Evolutionary conservation across 2,329 filamentous ascomycete genomes (phyloP).

Genomic region (Beauveria sp.): DNA sequence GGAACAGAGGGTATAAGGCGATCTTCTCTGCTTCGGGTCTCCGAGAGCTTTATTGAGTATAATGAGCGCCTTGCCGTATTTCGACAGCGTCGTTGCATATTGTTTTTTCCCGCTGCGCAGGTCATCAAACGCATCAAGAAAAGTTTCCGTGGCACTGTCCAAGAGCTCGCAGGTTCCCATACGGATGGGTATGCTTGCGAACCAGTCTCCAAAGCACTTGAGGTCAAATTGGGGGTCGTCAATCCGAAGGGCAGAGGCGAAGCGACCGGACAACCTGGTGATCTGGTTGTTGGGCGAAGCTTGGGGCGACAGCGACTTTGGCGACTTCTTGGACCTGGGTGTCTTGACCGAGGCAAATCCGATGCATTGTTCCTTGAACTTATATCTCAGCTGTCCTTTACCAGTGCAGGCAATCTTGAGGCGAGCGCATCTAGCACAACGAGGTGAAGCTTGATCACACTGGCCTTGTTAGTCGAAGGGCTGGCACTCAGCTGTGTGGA

Average conservation of each 20-base stretch:
- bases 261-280: slow-evolving; percentile 17
- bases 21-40: slow-evolving; percentile 20
- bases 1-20: slow-evolving; percentile 27
- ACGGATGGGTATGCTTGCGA: slow-evolving; percentile 36
- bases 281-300: slow-evolving; percentile 24
- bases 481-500: not conserved
- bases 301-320: slow-evolving; percentile 1
- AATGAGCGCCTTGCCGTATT: slow-evolving; percentile 25
- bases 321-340: not conserved
- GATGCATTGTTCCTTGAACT: slow-evolving; percentile 34
- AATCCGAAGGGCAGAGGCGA: slow-evolving; percentile 26
- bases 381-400: slow-evolving; percentile 38
- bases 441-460: slow-evolving; percentile 38
- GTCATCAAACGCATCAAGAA: slow-evolving; percentile 20
- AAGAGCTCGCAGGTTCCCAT: slow-evolving; percentile 38
- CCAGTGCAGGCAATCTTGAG: slow-evolving; percentile 37
- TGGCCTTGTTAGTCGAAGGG: slow-evolving; percentile 16
- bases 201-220: slow-evolving; percentile 36
- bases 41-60: slow-evolving; percentile 20
- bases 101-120: slow-evolving; percentile 18
- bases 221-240: slow-evolving; percentile 40
- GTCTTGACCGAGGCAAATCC: not conserved
- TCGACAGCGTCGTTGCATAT: slow-evolving; percentile 18
- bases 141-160: slow-evolving; percentile 28
- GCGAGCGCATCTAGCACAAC: slow-evolving; percentile 38